These are phyloP conservation scores for Boletus bicolor DNA, from an alignment of 768 basidiomycete genomes.

Conservation along the genomic window DNA sequence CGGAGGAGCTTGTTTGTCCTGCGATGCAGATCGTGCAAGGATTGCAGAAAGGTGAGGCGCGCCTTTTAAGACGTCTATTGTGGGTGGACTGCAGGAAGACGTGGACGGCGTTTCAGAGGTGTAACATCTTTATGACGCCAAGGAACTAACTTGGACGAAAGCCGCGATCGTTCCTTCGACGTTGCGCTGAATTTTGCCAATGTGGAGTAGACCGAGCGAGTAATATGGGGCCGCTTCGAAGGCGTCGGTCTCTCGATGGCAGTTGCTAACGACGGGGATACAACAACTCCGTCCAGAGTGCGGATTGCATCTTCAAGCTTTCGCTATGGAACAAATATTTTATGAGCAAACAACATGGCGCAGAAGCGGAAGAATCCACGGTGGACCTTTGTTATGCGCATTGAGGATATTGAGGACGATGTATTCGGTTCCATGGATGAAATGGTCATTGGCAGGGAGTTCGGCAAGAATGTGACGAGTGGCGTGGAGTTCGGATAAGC, in stretches of 20 bases:
- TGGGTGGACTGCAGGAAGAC: constrained; percentile 3
- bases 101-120: constrained; percentile 1
- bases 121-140: background rate
- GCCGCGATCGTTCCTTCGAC: constrained; percentile 41
- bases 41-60: constrained; percentile 73
- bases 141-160: constrained; percentile 25
- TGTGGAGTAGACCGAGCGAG: constrained; percentile 70
- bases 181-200: constrained; percentile 75
- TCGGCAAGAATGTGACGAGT: background rate
- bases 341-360: background rate
- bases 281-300: constrained; percentile 62
- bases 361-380: background rate
- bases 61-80: constrained; percentile 44
- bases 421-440: constrained; percentile 15
- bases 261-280: constrained; percentile 31
- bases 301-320: constrained; percentile 83
- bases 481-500: constrained; percentile 1
- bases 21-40: constrained; percentile 59
- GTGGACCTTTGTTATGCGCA: constrained; percentile 45
- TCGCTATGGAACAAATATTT: constrained; percentile 40
- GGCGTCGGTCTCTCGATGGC: constrained; percentile 33
- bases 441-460: background rate
- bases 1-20: constrained; percentile 46
- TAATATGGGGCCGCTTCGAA: constrained; percentile 51
- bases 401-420: constrained; percentile 18